Evolutionary conservation across 164 flowering plant genomes (phyloP).

Genomic region (Vitis cinerea): DNA sequence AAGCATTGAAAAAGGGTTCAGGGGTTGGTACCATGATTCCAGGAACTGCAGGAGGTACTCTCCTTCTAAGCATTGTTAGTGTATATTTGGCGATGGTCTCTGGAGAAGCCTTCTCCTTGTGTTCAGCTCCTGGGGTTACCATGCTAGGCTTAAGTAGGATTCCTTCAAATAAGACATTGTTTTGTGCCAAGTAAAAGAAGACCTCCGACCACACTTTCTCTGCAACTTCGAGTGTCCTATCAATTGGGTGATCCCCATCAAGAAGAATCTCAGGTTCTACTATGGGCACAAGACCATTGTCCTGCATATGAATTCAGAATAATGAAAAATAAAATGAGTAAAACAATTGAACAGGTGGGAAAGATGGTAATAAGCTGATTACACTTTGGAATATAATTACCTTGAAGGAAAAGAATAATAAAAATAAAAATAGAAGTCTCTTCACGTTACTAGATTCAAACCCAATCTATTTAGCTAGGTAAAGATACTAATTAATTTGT

Average conservation of each 20-base stretch:
- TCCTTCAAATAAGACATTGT: slow-evolving; percentile 76
- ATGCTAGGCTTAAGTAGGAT: slow-evolving; percentile 83
- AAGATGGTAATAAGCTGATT: too few species aligned
- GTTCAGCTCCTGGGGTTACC: slow-evolving; percentile 94
- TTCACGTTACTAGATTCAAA: too few species aligned
- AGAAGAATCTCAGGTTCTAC: slow-evolving; percentile 92
- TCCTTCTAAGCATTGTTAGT: slow-evolving; percentile 65
- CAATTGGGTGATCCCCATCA: slow-evolving; percentile 81
- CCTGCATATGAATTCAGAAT: slow-evolving; percentile 35
- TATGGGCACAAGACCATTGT: slow-evolving; percentile 79
- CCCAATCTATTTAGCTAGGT: too few species aligned
- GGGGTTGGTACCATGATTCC: slow-evolving; percentile 66
- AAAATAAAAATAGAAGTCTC: too few species aligned
- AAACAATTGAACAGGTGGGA: background rate
- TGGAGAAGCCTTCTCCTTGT: slow-evolving; percentile 77
- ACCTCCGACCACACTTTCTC: slow-evolving; percentile 84
- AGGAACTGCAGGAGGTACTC: slow-evolving; percentile 86
- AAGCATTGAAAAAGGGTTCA: background rate
- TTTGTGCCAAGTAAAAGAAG: slow-evolving; percentile 74
- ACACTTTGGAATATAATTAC: too few species aligned
- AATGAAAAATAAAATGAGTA: background rate
- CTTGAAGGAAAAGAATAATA: too few species aligned
- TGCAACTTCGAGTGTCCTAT: slow-evolving; percentile 79
- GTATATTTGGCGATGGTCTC: slow-evolving; percentile 72
- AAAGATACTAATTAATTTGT: too few species aligned